These are phyloP conservation scores for Panicum virgatum DNA, from an alignment of 202 grass and related monocot genomes.

Conservation along the genomic window DNA sequence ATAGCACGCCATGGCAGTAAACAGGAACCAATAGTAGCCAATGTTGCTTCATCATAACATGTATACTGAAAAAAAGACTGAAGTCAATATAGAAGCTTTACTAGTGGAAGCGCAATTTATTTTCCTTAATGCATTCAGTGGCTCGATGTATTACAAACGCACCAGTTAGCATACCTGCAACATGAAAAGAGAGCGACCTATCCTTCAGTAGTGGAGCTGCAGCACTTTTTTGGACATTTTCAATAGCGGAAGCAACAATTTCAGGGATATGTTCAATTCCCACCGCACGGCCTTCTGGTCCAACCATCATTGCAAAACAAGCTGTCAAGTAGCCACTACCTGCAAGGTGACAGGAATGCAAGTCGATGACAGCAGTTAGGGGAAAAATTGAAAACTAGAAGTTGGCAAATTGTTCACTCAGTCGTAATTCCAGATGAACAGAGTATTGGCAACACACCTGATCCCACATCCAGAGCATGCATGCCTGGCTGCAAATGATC, in stretches of 20 bases:
- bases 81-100: not conserved
- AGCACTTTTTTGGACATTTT: constrained; percentile 78
- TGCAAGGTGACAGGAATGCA: constrained; percentile 2
- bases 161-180: constrained; percentile 54
- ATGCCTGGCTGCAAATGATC: constrained; percentile 85
- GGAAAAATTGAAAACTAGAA: not conserved
- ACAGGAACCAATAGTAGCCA: not conserved
- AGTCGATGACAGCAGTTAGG: not conserved
- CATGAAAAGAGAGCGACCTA: constrained; percentile 70
- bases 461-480: constrained; percentile 89
- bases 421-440: not conserved
- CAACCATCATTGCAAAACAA: constrained; percentile 91
- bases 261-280: constrained; percentile 95
- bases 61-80: not conserved
- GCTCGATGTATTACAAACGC: not conserved
- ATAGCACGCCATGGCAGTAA: not conserved
- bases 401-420: not conserved
- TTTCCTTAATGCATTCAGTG: not conserved
- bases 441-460: constrained; percentile 50
- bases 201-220: constrained; percentile 59
- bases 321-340: constrained; percentile 96
- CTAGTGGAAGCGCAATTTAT: not conserved
- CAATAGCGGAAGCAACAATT: constrained; percentile 64
- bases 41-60: not conserved
- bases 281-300: constrained; percentile 67